Percentiles rank a stretch among this genome's conserved stretches.
Conservation (phyloP, 257 asterid genomes). For the Nicotiana benthamiana region DNA sequence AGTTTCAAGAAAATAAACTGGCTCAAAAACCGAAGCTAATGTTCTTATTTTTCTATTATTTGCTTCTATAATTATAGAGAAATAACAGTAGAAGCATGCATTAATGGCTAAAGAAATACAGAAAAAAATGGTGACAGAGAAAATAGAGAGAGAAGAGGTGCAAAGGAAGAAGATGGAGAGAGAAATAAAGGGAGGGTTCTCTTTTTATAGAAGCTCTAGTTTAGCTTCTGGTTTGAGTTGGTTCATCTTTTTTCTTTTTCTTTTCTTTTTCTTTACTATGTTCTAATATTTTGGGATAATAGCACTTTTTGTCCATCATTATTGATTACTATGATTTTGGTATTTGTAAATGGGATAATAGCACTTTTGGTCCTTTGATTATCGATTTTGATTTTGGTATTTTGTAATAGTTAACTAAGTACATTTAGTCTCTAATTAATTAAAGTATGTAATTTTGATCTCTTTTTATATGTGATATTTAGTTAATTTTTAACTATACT, state of each 20-base stretch:
- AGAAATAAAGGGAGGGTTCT: conserved; percentile 32
- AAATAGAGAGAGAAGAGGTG: conserved; percentile 5
- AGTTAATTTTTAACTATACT: neutral
- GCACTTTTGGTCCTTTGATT: neutral
- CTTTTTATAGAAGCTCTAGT: conserved; percentile 45
- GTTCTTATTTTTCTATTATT: neutral
- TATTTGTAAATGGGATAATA: neutral
- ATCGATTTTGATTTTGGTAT: neutral
- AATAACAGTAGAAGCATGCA: neutral
- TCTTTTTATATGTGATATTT: neutral
- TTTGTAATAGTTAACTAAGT: neutral
- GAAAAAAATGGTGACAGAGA: neutral
- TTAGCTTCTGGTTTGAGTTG: conserved; percentile 32
- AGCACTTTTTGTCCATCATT: neutral
- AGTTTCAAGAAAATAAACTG: neutral
- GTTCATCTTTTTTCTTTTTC: neutral
- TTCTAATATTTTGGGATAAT: neutral
- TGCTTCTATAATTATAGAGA: neutral
- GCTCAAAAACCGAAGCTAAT: neutral
- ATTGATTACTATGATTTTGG: neutral
- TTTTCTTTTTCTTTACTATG: neutral
- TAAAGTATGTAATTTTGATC: neutral
- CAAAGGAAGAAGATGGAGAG: conserved; percentile 23
- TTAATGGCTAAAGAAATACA: conserved; percentile 1
- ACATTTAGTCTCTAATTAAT: neutral